Base-by-base conservation (phyloP, 768 basidiomycete species). In the Leccinum truebloodii region DNA sequence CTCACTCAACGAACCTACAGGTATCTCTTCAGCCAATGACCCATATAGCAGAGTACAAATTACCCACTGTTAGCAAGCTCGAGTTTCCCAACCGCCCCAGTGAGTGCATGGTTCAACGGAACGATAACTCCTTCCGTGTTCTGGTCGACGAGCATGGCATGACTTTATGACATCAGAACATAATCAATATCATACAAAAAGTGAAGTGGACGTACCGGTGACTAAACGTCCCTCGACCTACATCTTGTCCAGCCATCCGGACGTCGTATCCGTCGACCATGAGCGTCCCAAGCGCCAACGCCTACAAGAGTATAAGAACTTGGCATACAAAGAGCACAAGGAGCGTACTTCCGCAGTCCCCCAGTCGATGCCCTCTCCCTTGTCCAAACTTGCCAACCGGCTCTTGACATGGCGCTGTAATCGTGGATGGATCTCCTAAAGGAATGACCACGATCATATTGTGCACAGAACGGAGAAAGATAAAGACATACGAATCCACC, bases 131-230 rank as follows among this genome's bases (percentile, higher is more conserved):
- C 79, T 66, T 96, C 94, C 0, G 87, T 89, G 69, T 83, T 83
- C 73, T 96, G 95, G 69, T 97, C 86, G 1, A 96, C 92, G 20
- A 95, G 76, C 92, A 96, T 95, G 0, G 94, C 94, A 73, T 96
- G 95, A 6, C 86, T 85, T 55, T 1, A 18, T n/a, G 5, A 39
- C 0, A 14, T 39, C 14, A 39, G 39, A 41, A 18, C 0, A 41
- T 41, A n/a, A 18, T 18, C 18, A n/a, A n/a, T n/a, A 41, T 51
- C 4, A 37, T 20, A 28, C 6, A 2, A 12, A 6, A 24, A 41
- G 9, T 5, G 54, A 51, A 5, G 3, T 58, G 37, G 26, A 61
- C 75, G 18, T 51, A 83, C 83, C 89, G 79, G 55, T 93, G 91
- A 64, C 90, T 92, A 75, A 95, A 94, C 12, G 93, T 95, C 3